Evolutionary conservation across 2,329 filamentous ascomycete genomes (phyloP), one percentile per base, ranked within the genome.

Genomic region (Pyrenochaeta sp.): DNA sequence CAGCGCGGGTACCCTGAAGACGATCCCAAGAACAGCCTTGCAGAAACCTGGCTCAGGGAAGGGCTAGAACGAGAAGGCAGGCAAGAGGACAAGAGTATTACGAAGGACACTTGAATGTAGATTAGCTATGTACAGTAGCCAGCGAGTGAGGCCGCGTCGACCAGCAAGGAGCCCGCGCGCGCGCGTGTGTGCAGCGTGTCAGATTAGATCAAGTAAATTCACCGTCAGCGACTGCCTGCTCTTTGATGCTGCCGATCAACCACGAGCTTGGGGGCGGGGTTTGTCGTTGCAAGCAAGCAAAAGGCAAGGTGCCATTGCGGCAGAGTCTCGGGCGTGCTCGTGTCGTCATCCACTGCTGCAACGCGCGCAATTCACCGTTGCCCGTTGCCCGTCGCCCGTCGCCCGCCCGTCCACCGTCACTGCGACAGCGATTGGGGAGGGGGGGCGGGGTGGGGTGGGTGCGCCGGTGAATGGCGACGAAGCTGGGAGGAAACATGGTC

Each of bases 1-100:
- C 83, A 83, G 39, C 79, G 90, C 52, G 93, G 92, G 1, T 86
- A 90, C 57, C 85, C 90, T 0, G 92, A 96, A 54, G 89, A 96
- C 63, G 91, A 96, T 64, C 87, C 90, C 0, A 88, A 90, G 62
- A 84, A 87, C 42, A 89, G 87, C 7, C 77, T 93, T 23, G 91
- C 90, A 0, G 90, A 94, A 75, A 97, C 92, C 1, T 98, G 91
- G 89, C 80, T 84, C 31, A 75, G 78, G 59, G 86, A 86, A 67
- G 84, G 84, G 0, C 73, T 73, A 0, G 79, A 79, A 56, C 71
- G 75, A 30, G 83, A 85, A 61, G 86, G 86, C 2, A 80, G 79
- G 60, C 87, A 85, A 79, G 77, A 82, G 42, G 86, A 88, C 69
- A 84, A 83, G 21, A 87, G 83, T 52, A 83, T 82, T 75, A 81